Conservation (phyloP, 2,329 filamentous ascomycete species). For the Clonostachys sp. region DNA sequence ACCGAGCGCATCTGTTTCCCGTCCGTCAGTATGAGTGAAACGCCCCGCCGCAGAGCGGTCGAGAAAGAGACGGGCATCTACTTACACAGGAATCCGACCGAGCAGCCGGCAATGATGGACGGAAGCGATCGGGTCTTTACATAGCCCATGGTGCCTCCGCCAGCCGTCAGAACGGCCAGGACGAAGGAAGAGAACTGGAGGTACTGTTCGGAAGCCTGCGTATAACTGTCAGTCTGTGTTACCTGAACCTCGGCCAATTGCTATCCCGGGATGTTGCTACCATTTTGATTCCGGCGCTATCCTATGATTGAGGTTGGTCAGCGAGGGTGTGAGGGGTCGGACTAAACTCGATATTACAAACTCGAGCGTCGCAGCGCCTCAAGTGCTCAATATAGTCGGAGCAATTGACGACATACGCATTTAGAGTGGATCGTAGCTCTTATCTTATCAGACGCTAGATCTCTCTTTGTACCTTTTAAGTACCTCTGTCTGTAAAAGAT, state of each 20-base stretch:
- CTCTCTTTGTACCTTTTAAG: too few relatives aligned
- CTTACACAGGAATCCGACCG: slow-evolving; percentile 66
- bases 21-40: slow-evolving; percentile 1
- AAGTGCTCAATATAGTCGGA: too few relatives aligned
- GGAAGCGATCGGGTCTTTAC: slow-evolving; percentile 79
- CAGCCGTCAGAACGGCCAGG: slow-evolving; percentile 77
- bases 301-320: too few relatives aligned
- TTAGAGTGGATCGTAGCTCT: too few relatives aligned
- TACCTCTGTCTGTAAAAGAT: too few relatives aligned
- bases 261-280: too few relatives aligned
- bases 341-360: background rate
- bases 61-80: background rate
- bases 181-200: slow-evolving; percentile 62
- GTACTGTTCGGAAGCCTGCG: too few relatives aligned
- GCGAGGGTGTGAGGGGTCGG: too few relatives aligned
- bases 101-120: slow-evolving; percentile 78
- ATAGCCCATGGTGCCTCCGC: slow-evolving; percentile 85
- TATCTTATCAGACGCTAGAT: too few relatives aligned
- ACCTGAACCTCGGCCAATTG: too few relatives aligned
- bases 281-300: too few relatives aligned
- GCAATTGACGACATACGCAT: background rate
- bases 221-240: too few relatives aligned
- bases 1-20: slow-evolving; percentile 63
- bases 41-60: background rate
- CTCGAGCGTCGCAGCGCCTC: background rate